Evolutionary conservation across 169 alveolate genomes (phyloP).

Genomic region (Theileria sp.): DNA sequence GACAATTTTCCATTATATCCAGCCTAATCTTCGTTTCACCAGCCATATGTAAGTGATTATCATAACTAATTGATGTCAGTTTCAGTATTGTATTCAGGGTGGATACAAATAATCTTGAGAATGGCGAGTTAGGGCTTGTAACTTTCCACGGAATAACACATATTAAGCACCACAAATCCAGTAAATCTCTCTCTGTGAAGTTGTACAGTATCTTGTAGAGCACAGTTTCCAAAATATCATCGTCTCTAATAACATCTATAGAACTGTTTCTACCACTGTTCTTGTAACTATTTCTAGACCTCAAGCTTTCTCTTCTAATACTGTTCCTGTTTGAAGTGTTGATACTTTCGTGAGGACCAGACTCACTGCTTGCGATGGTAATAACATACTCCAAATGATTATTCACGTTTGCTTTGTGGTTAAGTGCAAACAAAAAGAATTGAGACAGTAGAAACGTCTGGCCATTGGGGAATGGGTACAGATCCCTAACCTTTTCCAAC

Average conservation of each 20-base stretch:
- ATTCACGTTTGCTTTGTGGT: constrained; percentile 32
- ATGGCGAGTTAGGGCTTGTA: constrained; percentile 40
- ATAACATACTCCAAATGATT: constrained; percentile 34
- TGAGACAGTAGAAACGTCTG: constrained; percentile 31
- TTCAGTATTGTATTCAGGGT: constrained; percentile 27
- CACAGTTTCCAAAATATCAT: neutral
- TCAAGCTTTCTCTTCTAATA: neutral
- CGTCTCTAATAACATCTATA: neutral
- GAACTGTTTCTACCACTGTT: neutral
- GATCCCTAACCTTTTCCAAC: constrained; percentile 29
- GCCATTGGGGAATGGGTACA: constrained; percentile 39
- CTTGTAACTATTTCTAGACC: neutral
- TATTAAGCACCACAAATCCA: constrained; percentile 62
- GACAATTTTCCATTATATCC: constrained; percentile 55
- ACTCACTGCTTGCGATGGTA: constrained; percentile 6
- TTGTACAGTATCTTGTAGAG: constrained; percentile 20
- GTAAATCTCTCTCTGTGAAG: constrained; percentile 43
- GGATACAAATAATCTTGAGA: constrained; percentile 38
- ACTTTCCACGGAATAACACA: constrained; percentile 65
- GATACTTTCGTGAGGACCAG: neutral
- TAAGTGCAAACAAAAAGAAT: constrained; percentile 31
- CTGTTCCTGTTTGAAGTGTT: neutral
- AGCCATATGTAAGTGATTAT: neutral
- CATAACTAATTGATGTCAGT: constrained; percentile 21
- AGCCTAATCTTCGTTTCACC: constrained; percentile 6